Evolutionary conservation across 768 basidiomycete genomes (phyloP).

Genomic region (Clitopilus hobsonii): DNA sequence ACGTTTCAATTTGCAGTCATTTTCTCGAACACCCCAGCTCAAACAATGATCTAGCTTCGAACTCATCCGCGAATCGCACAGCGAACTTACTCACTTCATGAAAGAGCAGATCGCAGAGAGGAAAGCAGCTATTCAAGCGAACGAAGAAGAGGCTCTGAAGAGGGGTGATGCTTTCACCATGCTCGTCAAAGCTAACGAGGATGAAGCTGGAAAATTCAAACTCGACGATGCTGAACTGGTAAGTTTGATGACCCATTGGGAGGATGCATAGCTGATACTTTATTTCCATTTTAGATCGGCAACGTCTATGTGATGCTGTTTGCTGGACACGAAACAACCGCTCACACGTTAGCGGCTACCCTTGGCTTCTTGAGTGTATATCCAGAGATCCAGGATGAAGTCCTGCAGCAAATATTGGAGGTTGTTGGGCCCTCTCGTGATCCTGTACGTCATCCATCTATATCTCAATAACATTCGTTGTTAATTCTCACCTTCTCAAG

Average conservation of each 20-base stretch:
- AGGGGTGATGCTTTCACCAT: conserved; percentile 34
- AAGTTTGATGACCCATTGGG: background rate
- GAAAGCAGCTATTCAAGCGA: conserved; percentile 22
- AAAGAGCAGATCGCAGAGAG: conserved; percentile 27
- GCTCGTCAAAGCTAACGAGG: conserved; percentile 42
- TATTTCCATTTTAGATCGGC: conserved; percentile 32
- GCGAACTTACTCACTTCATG: conserved; percentile 32
- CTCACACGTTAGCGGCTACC: conserved; percentile 36
- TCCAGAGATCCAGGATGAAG: conserved; percentile 37
- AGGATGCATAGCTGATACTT: background rate
- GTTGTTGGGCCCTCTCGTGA: conserved; percentile 28
- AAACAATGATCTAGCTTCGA: too few relatives aligned
- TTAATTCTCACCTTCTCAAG: conserved; percentile 15
- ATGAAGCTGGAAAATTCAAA: conserved; percentile 32
- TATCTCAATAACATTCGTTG: background rate
- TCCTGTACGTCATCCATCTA: conserved; percentile 20
- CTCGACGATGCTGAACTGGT: conserved; percentile 38
- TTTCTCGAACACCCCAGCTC: too few relatives aligned
- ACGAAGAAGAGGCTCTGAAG: background rate
- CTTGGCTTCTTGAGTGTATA: conserved; percentile 38
- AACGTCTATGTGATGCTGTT: conserved; percentile 50
- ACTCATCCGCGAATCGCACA: conserved; percentile 21
- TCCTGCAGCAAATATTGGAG: conserved; percentile 31
- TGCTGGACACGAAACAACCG: conserved; percentile 53
- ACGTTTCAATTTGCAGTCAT: conserved; percentile 5